phyloP scores from a whole-genome alignment of 441 rosid species.

The Populus hybrid region DNA sequence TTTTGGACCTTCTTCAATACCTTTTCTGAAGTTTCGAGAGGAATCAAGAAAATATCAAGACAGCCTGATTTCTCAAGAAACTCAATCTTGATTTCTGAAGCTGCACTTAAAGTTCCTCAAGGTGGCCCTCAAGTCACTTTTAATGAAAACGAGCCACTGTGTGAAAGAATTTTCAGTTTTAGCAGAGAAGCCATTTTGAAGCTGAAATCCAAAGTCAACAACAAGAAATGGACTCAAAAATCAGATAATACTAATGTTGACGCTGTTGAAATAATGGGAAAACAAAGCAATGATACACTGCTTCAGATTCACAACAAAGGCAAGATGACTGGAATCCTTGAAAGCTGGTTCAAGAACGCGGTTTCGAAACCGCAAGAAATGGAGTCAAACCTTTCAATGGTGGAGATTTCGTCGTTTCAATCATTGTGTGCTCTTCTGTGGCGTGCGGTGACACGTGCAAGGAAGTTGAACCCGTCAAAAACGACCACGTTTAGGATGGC shows the following conservation, averaged over 20 bases:
- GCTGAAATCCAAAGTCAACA: slow-evolving; percentile 62
- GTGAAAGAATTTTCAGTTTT: slow-evolving; percentile 80
- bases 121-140: slow-evolving; percentile 80
- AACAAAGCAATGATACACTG: slow-evolving; percentile 52
- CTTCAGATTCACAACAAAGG: slow-evolving; percentile 21
- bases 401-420: slow-evolving; percentile 75
- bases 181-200: slow-evolving; percentile 59
- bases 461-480: slow-evolving; percentile 46
- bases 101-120: slow-evolving; percentile 55
- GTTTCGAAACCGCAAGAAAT: slow-evolving; percentile 24
- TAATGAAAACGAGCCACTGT: slow-evolving; percentile 59
- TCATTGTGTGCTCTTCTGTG: slow-evolving; percentile 77
- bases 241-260: slow-evolving; percentile 19
- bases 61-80: slow-evolving; percentile 63
- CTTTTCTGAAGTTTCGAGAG: slow-evolving; percentile 62
- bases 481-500: slow-evolving; percentile 69
- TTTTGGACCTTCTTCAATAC: slow-evolving; percentile 92
- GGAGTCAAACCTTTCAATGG: slow-evolving; percentile 5
- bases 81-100: slow-evolving; percentile 51
- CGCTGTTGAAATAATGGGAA: slow-evolving; percentile 39
- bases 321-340: slow-evolving; percentile 33
- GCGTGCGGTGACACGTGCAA: slow-evolving; percentile 78
- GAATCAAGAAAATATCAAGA: slow-evolving; percentile 46
- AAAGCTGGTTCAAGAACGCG: slow-evolving; percentile 29
- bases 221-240: slow-evolving; percentile 12